These are phyloP conservation scores for Narthecium ossifragum DNA, from an alignment of 106 monocot species.

Conservation along the genomic window DNA sequence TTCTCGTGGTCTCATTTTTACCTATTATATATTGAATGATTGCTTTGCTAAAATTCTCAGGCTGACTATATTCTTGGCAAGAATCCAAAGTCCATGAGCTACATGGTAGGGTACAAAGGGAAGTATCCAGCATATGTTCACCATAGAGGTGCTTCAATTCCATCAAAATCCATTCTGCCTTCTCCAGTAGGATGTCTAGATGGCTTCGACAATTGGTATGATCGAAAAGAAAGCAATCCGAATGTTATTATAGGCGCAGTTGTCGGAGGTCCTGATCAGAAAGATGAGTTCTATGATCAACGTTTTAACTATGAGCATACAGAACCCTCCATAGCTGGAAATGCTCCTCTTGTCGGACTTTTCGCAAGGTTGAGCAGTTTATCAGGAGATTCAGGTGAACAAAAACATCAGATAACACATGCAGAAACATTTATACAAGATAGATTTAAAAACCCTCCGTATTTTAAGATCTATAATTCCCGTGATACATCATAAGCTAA, in stretches of 20 bases:
- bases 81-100: conserved; percentile 73
- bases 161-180: conserved; percentile 20
- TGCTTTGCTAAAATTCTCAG: conserved; percentile 14
- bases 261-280: conserved; percentile 77
- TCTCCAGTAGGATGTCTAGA: conserved; percentile 45
- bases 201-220: conserved; percentile 64
- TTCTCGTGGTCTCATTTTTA: too few relatives aligned
- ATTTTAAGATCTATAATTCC: too few relatives aligned
- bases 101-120: conserved; percentile 66
- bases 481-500: not conserved
- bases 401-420: not conserved
- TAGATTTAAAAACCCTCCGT: not conserved
- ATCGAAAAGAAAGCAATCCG: conserved; percentile 34
- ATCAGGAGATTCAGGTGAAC: conserved; percentile 21
- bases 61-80: conserved; percentile 88
- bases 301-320: conserved; percentile 63
- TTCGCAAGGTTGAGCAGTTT: conserved; percentile 48
- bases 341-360: conserved; percentile 71
- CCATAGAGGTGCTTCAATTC: conserved; percentile 55
- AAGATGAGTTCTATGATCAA: conserved; percentile 57
- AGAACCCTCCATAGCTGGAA: conserved; percentile 65
- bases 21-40: too few relatives aligned
- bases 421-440: not conserved
- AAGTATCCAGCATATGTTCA: conserved; percentile 42
- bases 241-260: conserved; percentile 69